Evolutionary conservation across 805 yeast species (phyloP).

Genomic region (Sugiyamaella marilandica): DNA sequence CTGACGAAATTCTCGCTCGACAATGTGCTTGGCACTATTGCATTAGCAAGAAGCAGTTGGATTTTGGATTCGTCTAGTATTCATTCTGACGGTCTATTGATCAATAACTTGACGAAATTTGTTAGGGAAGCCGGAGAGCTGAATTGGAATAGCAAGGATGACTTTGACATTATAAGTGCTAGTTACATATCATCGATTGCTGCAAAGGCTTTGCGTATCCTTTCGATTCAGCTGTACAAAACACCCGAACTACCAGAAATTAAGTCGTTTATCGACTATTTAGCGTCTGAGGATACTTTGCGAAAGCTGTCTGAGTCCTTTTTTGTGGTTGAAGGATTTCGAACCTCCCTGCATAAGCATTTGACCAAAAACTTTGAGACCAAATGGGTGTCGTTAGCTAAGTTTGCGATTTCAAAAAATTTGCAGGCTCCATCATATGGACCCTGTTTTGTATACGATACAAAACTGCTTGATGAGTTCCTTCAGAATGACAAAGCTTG

Average conservation of each 20-base stretch:
- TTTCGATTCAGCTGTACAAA: slow-evolving; percentile 64
- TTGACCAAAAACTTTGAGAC: slow-evolving; percentile 43
- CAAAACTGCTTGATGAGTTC: slow-evolving; percentile 57
- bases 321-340: slow-evolving; percentile 44
- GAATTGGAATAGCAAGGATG: background rate
- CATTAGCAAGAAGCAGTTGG: slow-evolving; percentile 76
- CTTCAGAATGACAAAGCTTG: slow-evolving; percentile 45
- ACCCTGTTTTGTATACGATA: slow-evolving; percentile 49
- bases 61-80: slow-evolving; percentile 45
- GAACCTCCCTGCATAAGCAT: slow-evolving; percentile 43
- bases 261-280: slow-evolving; percentile 17
- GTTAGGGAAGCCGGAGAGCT: background rate
- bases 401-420: slow-evolving; percentile 41
- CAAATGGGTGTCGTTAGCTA: slow-evolving; percentile 46
- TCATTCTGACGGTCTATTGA: background rate
- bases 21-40: slow-evolving; percentile 65
- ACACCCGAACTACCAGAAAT: slow-evolving; percentile 39
- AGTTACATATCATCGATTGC: slow-evolving; percentile 32
- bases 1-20: slow-evolving; percentile 29
- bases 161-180: background rate
- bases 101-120: background rate
- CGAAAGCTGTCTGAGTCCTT: slow-evolving; percentile 30
- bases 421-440: slow-evolving; percentile 50
- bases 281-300: slow-evolving; percentile 26
- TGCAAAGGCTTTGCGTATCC: slow-evolving; percentile 67